A percentile compares a stretch with the other conserved stretches of the same genome.
These are phyloP conservation scores for Mortierella sp. DNA, from an alignment of 371 early-diverging fungal species.

Conservation along the genomic window DNA sequence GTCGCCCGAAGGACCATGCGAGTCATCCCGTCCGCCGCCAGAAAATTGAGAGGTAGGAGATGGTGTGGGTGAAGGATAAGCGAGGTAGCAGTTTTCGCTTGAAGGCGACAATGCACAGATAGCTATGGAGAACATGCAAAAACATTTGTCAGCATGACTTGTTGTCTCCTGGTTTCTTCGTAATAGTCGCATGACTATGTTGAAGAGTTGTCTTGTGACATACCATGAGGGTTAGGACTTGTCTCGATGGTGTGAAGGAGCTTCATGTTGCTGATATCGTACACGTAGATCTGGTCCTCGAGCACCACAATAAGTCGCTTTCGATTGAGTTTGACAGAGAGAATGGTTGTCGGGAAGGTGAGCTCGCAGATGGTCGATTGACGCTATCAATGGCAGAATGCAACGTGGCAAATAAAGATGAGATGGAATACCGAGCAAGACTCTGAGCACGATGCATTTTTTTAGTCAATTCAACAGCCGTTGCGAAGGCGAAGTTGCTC, in stretches of 20 bases:
- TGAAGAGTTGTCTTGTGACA: not conserved
- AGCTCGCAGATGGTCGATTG: slow-evolving; percentile 97
- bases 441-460: not conserved
- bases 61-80: slow-evolving; percentile 85
- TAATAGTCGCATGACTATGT: not conserved
- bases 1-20: slow-evolving; percentile 77
- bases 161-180: not conserved
- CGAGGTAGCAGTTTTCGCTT: slow-evolving; percentile 93
- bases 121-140: slow-evolving; percentile 60
- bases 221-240: slow-evolving; percentile 90
- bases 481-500: not conserved
- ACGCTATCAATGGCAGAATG: slow-evolving; percentile 65
- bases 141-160: not conserved
- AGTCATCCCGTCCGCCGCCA: slow-evolving; percentile 37
- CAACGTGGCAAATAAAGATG: not conserved
- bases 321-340: slow-evolving; percentile 96
- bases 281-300: slow-evolving; percentile 92
- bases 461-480: not conserved
- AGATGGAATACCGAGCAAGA: not conserved
- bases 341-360: slow-evolving; percentile 90
- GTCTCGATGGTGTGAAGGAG: slow-evolving; percentile 95
- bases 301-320: slow-evolving; percentile 92
- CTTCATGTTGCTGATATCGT: slow-evolving; percentile 97
- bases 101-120: slow-evolving; percentile 95
- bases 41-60: slow-evolving; percentile 67